Conservation (phyloP, 2,329 filamentous ascomycete species). For the Chrysoporthe austroafricana region DNA sequence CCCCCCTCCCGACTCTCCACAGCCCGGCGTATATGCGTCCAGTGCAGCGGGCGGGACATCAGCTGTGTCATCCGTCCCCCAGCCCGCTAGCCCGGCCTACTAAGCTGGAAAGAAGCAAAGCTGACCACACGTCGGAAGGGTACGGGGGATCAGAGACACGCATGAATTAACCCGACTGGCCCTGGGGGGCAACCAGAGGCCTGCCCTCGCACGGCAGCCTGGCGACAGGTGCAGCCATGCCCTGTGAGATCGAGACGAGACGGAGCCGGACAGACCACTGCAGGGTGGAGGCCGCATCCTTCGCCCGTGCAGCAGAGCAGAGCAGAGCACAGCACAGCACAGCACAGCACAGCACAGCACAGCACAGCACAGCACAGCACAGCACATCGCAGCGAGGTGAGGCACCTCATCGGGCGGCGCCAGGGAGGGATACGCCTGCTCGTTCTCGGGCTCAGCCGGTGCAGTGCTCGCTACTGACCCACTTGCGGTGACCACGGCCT, state of each 20-base stretch:
- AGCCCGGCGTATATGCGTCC: not conserved
- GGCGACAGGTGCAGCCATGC: constrained; percentile 3
- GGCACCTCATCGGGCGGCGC: not conserved
- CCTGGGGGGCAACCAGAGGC: not conserved
- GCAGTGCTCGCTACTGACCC: constrained; percentile 2
- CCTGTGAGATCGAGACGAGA: not conserved
- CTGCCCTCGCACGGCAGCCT: constrained; percentile 5
- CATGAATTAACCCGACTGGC: constrained; percentile 11
- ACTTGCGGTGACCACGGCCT: not conserved
- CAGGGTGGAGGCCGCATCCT: not conserved
- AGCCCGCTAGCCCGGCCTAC: not conserved
- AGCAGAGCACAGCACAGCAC: not conserved
- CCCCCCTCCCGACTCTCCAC: not conserved
- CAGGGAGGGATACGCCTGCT: constrained; percentile 16
- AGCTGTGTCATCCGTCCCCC: not conserved
- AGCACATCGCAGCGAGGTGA: not conserved
- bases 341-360: not conserved
- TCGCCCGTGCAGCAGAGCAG: not conserved
- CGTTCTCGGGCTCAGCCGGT: constrained; percentile 25
- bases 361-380: not conserved
- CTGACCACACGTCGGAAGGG: constrained; percentile 14
- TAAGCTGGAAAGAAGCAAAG: constrained; percentile 12
- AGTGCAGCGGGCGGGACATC: not conserved
- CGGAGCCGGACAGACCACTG: not conserved
- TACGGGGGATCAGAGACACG: constrained; percentile 3